Conservation (phyloP, 2,329 filamentous ascomycete species). For the Neocucurbitaria cava region DNA sequence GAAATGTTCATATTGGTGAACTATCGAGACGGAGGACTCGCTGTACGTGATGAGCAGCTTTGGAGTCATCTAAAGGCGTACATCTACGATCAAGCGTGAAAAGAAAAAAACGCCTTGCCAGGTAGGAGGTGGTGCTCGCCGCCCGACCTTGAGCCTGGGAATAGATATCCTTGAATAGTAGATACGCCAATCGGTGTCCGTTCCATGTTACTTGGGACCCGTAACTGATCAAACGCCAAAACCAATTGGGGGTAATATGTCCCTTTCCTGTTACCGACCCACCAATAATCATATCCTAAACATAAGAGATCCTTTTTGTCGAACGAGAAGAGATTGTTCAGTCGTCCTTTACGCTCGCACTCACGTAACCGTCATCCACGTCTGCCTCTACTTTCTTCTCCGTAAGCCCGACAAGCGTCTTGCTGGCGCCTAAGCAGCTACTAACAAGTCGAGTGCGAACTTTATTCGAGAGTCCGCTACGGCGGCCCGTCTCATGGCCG, state of each 20-base stretch:
- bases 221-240: neutral
- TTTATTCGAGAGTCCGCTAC: conserved; percentile 49
- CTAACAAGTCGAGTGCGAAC: conserved; percentile 50
- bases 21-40: too few species aligned
- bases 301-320: neutral
- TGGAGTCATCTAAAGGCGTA: neutral
- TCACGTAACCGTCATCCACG: conserved; percentile 40
- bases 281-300: neutral
- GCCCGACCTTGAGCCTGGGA: neutral
- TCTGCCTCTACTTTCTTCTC: conserved; percentile 27
- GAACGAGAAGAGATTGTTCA: neutral
- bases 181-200: neutral
- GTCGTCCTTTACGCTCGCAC: conserved; percentile 37
- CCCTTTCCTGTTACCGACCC: neutral
- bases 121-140: neutral
- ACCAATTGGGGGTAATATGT: neutral
- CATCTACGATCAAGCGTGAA: neutral
- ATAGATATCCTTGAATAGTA: neutral
- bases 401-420: conserved; percentile 50
- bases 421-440: conserved; percentile 52
- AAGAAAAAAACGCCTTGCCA: neutral
- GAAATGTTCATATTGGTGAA: too few species aligned
- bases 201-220: neutral
- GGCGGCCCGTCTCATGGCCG: conserved; percentile 52
- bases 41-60: neutral